phyloP scores from a whole-genome alignment of 352 stramenopile genomes.

The Phytopythium mirpurense region DNA sequence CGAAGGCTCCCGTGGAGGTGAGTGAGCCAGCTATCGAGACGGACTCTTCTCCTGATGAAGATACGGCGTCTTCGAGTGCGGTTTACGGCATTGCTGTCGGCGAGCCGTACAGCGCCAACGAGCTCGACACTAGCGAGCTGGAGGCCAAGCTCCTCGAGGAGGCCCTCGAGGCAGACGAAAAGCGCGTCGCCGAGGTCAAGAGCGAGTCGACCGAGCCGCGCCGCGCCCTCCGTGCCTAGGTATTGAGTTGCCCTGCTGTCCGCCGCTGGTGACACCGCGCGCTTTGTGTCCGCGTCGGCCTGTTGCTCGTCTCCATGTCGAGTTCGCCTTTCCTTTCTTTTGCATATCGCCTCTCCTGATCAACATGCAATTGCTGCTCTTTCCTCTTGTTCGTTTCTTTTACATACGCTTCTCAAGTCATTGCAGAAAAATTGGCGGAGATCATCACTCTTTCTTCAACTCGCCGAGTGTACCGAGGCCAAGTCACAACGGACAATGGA shows the following conservation, averaged over 20 bases:
- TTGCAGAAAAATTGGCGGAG: too few relatives aligned
- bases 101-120: neutral
- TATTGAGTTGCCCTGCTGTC: neutral
- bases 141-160: neutral
- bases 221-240: constrained; percentile 2
- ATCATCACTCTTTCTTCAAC: constrained; percentile 7
- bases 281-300: neutral
- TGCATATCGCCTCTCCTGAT: too few relatives aligned
- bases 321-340: neutral
- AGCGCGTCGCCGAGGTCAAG: neutral
- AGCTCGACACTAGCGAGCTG: neutral
- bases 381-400: neutral
- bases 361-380: too few relatives aligned
- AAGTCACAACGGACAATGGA: constrained; percentile 21
- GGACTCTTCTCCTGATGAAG: neutral
- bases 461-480: neutral
- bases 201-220: neutral
- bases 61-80: neutral
- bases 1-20: neutral
- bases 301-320: constrained; percentile 1
- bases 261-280: neutral
- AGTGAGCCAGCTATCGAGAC: neutral
- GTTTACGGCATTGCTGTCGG: neutral
- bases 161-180: neutral
- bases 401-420: too few relatives aligned